Evolutionary conservation across 768 basidiomycete genomes (phyloP).

Genomic region (Coprinopsis cinerea): DNA sequence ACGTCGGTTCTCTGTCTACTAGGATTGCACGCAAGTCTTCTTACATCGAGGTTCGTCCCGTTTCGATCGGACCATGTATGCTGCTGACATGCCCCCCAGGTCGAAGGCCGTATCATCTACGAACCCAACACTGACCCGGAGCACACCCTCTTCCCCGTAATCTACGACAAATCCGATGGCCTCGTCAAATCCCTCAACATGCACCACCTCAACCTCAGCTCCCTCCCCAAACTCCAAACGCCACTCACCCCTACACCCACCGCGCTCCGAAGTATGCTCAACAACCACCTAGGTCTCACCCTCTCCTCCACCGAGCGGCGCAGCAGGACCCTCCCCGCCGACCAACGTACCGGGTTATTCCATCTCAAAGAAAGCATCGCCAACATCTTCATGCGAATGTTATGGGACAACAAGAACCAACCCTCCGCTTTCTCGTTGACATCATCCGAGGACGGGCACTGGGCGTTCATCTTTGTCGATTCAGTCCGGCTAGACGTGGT

Average conservation of each 20-base stretch:
- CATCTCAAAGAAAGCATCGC: background rate
- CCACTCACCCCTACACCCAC: background rate
- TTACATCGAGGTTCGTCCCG: slow-evolving; percentile 37
- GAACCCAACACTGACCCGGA: background rate
- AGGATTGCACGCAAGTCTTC: slow-evolving; percentile 50
- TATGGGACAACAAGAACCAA: background rate
- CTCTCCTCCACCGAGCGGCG: background rate
- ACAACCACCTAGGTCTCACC: background rate
- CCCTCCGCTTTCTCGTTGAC: background rate
- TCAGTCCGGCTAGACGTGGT: slow-evolving; percentile 40
- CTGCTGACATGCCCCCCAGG: slow-evolving; percentile 1
- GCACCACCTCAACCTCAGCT: background rate
- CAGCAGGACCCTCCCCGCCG: background rate
- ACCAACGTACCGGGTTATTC: background rate
- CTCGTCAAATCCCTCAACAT: background rate
- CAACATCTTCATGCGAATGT: background rate
- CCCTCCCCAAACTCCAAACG: background rate
- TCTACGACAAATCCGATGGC: background rate
- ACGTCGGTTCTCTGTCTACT: slow-evolving; percentile 28
- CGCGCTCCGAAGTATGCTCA: background rate
- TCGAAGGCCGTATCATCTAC: slow-evolving; percentile 6
- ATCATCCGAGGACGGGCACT: background rate
- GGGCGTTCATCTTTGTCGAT: slow-evolving; percentile 43
- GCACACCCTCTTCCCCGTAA: background rate
- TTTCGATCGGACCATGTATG: slow-evolving; percentile 20